These are phyloP conservation scores for Venturia effusa DNA, from an alignment of 2,329 filamentous ascomycete species.

Conservation along the genomic window DNA sequence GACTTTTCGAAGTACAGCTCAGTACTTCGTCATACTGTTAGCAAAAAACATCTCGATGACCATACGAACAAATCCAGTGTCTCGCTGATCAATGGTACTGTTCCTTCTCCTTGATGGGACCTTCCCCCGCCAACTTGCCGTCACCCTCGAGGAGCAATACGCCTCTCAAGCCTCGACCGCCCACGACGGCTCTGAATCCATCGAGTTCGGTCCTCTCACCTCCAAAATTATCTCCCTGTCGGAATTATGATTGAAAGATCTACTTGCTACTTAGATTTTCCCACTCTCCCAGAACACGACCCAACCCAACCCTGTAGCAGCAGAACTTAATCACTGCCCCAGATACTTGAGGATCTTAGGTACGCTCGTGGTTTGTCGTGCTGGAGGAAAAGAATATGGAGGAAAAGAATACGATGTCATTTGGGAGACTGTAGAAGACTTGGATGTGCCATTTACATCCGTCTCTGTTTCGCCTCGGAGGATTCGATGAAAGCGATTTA, in stretches of 20 bases:
- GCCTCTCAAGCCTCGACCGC: neutral
- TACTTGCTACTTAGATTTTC: neutral
- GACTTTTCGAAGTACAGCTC: too few relatives aligned
- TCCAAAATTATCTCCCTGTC: neutral
- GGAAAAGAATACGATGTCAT: neutral
- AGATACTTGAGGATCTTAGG: neutral
- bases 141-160: neutral
- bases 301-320: neutral
- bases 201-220: neutral
- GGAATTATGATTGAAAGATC: neutral
- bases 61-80: too few relatives aligned
- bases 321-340: neutral
- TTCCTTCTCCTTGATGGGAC: too few relatives aligned
- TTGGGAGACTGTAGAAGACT: neutral
- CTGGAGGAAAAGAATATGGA: neutral
- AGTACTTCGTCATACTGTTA: too few relatives aligned
- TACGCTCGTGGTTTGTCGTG: neutral
- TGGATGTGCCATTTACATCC: neutral
- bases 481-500: neutral
- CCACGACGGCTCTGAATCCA: neutral
- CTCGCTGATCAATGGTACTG: too few relatives aligned
- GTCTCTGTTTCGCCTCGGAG: neutral
- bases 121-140: neutral
- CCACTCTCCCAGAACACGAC: neutral
- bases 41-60: too few relatives aligned